Base-by-base conservation (phyloP, 179 eudicot genomes). In the Amaranthus tricolor region DNA sequence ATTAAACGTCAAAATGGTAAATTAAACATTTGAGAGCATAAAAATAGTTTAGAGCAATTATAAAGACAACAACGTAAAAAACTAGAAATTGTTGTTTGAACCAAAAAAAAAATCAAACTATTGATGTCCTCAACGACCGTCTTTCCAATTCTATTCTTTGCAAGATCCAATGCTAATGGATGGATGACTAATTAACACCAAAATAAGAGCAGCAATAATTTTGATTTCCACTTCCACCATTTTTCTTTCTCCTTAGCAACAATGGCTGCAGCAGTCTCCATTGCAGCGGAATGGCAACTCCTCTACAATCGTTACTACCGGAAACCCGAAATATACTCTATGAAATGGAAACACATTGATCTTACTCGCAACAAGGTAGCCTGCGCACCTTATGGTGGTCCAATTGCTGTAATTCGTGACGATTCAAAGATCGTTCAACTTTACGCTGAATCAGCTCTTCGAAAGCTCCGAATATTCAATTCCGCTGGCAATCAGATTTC, bases 261-360 rank as follows among this genome's bases (percentile, higher is more conserved):
- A 74, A 77, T 59, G 63, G 80, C 80, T 83, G 85, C 89, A 67
- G 85, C 83, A 6, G 93, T 93, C 0, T 84, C 99, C 1, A 92
- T 95, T 44, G 98, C 99, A 11, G 98, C 99, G 67, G 99, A 95
- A 68, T 95, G 99, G 99, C 98, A 93, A 82, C 85, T 88, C 62
- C 98, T 95, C 65, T 79, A 86, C 88, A 87, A 93, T 80, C 97
- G 98, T 10, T 95, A 85, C 90, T 95, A 95, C 86, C 90, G 98
- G 0, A 95, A 95, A 60, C 99, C 96, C 7, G 89, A 86, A 69
- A 76, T 95, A 70, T 95, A 95, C 84, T 66, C 85, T 45, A 81
- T 95, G 87, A 86, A 74, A 24, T 93, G 99, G 99, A 86, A 83
- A 50, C 75, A 89, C 86, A 85, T 93, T 72, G 99, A 95, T 76